These are phyloP conservation scores for Flueggea neowawraea DNA, from an alignment of 441 rosid species.

Conservation along the genomic window DNA sequence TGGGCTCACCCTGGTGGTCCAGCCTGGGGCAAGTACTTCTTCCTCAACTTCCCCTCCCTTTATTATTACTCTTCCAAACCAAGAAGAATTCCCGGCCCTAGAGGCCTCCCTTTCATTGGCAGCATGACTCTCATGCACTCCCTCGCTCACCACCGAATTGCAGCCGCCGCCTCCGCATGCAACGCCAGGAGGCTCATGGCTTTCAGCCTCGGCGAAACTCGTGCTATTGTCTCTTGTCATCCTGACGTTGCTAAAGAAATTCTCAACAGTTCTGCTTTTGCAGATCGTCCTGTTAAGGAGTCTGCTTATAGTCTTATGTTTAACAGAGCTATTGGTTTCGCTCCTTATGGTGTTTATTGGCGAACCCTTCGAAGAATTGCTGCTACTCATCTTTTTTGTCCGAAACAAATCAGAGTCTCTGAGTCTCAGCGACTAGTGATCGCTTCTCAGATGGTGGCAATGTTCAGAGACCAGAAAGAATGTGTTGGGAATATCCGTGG, in stretches of 20 bases:
- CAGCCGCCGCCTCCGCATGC: slow-evolving; percentile 37
- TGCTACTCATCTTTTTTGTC: slow-evolving; percentile 61
- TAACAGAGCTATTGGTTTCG: slow-evolving; percentile 86
- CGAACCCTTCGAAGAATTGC: slow-evolving; percentile 68
- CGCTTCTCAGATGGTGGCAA: slow-evolving; percentile 48
- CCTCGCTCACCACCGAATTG: slow-evolving; percentile 69
- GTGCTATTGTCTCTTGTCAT: slow-evolving; percentile 65
- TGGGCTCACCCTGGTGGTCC: slow-evolving; percentile 94
- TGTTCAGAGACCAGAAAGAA: slow-evolving; percentile 26
- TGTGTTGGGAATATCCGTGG: slow-evolving; percentile 35
- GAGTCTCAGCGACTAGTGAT: slow-evolving; percentile 43
- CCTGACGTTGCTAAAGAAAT: slow-evolving; percentile 83
- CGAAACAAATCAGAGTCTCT: slow-evolving; percentile 62
- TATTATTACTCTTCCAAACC: neutral
- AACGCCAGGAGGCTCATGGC: slow-evolving; percentile 76
- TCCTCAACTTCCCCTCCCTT: slow-evolving; percentile 8
- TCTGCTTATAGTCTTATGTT: slow-evolving; percentile 86
- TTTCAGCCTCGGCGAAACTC: slow-evolving; percentile 71
- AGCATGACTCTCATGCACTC: slow-evolving; percentile 65
- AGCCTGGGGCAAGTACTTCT: slow-evolving; percentile 73
- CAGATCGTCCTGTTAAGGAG: slow-evolving; percentile 80
- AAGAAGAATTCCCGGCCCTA: slow-evolving; percentile 66
- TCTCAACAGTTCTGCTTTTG: slow-evolving; percentile 62
- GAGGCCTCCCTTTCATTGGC: slow-evolving; percentile 68
- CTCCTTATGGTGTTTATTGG: slow-evolving; percentile 80